phyloP scores from a whole-genome alignment of 352 stramenopile species.

The Pilasporangium apinafurcum region DNA sequence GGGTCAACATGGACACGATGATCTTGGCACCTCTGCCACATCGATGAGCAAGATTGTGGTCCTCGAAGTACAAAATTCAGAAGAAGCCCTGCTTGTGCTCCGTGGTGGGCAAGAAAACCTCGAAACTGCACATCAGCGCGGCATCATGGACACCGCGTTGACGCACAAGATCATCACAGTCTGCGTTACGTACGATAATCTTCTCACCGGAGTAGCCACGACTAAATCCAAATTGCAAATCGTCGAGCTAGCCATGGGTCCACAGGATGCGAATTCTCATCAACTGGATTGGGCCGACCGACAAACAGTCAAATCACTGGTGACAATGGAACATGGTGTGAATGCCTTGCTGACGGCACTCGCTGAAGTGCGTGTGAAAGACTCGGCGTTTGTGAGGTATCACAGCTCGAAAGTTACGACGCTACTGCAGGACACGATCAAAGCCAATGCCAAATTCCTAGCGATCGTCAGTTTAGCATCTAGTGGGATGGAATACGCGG shows the following conservation, averaged over 20 bases:
- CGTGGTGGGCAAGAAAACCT: conserved; percentile 43
- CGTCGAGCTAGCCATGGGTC: conserved; percentile 43
- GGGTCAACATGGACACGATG: no score
- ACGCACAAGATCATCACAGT: conserved; percentile 66
- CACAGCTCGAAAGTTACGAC: conserved; percentile 78
- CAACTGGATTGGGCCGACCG: conserved; percentile 11
- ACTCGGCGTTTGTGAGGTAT: conserved; percentile 60
- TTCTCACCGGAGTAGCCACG: conserved; percentile 18
- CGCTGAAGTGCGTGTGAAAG: conserved; percentile 39
- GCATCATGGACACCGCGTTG: conserved; percentile 17
- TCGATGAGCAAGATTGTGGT: conserved; percentile 40
- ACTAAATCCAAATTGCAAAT: conserved; percentile 72
- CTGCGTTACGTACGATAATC: conserved; percentile 48
- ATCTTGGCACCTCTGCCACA: conserved; percentile 8
- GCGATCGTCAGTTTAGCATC: conserved; percentile 27
- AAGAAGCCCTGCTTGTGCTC: conserved; percentile 60
- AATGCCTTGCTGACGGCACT: conserved; percentile 49
- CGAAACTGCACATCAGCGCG: conserved; percentile 10
- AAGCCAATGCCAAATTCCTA: conserved; percentile 50
- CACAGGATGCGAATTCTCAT: conserved; percentile 15
- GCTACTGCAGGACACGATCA: conserved; percentile 70
- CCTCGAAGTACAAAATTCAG: conserved; percentile 57
- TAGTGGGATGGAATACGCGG: conserved; percentile 2
- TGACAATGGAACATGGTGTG: conserved; percentile 52
- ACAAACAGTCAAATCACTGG: conserved; percentile 33